These are phyloP conservation scores for Hanseniaspora pseudoguilliermondii DNA, from an alignment of 805 yeast species.

Conservation along the genomic window DNA sequence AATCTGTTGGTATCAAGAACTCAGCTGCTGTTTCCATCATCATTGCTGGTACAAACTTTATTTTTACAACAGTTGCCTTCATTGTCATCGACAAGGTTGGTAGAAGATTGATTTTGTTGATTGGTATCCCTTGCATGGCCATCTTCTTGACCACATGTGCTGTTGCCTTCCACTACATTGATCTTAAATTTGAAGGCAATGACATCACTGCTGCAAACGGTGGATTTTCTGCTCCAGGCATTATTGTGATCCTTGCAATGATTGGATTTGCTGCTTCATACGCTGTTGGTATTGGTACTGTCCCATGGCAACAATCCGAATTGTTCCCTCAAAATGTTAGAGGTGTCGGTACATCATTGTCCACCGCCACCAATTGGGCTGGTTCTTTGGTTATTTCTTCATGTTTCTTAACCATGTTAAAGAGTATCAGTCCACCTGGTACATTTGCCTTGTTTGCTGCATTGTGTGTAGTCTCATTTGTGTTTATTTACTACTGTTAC, in stretches of 20 bases:
- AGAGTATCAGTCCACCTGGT: constrained; percentile 87
- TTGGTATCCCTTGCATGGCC: constrained; percentile 80
- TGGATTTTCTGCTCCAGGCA: constrained; percentile 72
- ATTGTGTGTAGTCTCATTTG: constrained; percentile 54
- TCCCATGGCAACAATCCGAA: constrained; percentile 97
- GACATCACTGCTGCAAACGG: constrained; percentile 32
- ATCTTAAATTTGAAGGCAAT: constrained; percentile 41
- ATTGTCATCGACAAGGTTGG: constrained; percentile 79
- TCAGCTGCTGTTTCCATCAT: constrained; percentile 91
- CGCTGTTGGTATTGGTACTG: constrained; percentile 92
- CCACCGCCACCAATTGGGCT: constrained; percentile 91
- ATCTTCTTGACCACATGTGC: constrained; percentile 67
- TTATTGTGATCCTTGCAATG: constrained; percentile 73
- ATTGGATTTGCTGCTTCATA: constrained; percentile 78
- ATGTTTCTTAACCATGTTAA: constrained; percentile 86
- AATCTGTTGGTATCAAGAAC: constrained; percentile 76
- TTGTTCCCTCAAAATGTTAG: constrained; percentile 87
- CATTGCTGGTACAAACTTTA: constrained; percentile 87
- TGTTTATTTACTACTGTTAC: constrained; percentile 69
- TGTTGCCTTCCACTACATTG: constrained; percentile 79
- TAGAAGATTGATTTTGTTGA: constrained; percentile 64
- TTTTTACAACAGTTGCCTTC: constrained; percentile 76
- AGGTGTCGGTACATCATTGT: constrained; percentile 80
- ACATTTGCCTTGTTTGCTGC: constrained; percentile 87
- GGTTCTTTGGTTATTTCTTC: constrained; percentile 86